phyloP scores from a whole-genome alignment of 2,329 filamentous ascomycete species.

The Plenodomus tracheiphilus region DNA sequence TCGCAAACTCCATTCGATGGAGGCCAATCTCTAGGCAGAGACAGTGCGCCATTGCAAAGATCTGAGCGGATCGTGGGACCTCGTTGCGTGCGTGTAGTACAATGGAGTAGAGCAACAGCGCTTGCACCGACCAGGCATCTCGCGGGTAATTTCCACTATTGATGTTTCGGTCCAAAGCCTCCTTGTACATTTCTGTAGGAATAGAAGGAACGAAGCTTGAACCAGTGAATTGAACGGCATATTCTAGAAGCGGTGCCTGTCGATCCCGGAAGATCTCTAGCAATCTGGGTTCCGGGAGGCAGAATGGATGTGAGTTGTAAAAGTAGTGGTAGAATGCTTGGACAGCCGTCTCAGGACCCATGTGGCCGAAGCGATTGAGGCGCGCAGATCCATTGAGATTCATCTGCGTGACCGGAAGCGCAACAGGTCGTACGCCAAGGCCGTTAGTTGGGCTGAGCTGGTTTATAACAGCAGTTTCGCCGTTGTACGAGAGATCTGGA shows the following conservation, averaged over 20 bases:
- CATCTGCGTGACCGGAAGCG: slow-evolving; percentile 30
- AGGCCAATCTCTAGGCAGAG: slow-evolving; percentile 77
- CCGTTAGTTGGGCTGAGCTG: slow-evolving; percentile 28
- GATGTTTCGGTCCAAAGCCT: slow-evolving; percentile 39
- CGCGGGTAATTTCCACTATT: slow-evolving; percentile 34
- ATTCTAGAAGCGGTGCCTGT: slow-evolving; percentile 50
- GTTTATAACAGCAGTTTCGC: slow-evolving; percentile 26
- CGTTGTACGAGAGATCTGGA: slow-evolving; percentile 36
- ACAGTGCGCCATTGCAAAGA: slow-evolving; percentile 69
- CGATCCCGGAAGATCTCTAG: slow-evolving; percentile 47
- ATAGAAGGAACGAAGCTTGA: slow-evolving; percentile 56
- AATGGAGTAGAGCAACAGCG: slow-evolving; percentile 75
- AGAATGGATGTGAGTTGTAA: slow-evolving; percentile 58
- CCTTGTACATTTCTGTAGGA: slow-evolving; percentile 51
- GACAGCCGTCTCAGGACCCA: slow-evolving; percentile 34
- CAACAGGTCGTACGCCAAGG: slow-evolving; percentile 22
- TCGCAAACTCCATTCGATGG: slow-evolving; percentile 69
- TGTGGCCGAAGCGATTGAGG: slow-evolving; percentile 31
- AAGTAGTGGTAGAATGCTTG: slow-evolving; percentile 55
- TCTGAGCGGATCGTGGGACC: slow-evolving; percentile 67
- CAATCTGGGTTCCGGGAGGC: slow-evolving; percentile 53
- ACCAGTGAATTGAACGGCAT: slow-evolving; percentile 61
- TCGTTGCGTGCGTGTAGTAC: slow-evolving; percentile 77
- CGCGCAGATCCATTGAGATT: slow-evolving; percentile 40
- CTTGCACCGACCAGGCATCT: slow-evolving; percentile 68